Evolutionary conservation across 305 asterid genomes (phyloP), one percentile per base, ranked within the genome.

Genomic region (Ilex paraguariensis): DNA sequence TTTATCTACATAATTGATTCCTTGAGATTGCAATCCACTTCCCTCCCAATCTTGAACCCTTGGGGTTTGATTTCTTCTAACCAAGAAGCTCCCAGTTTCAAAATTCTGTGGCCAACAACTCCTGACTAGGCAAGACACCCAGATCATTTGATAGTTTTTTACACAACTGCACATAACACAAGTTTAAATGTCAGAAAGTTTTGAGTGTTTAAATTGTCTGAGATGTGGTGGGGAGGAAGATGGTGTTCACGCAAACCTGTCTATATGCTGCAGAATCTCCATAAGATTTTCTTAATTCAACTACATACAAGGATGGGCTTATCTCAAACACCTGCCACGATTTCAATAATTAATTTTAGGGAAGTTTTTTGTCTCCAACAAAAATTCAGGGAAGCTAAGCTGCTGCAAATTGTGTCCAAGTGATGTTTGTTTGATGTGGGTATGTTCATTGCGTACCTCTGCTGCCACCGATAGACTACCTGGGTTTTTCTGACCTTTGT

Each of bases 321-420:
- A 92, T 77, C 83, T 92, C 98, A 51, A 87, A 86, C 60, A 92
- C 88, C 98, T 91, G 95, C 45, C 49, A 54, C 32, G 61, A 68
- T 31, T 61, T 66, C 45, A 28, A 46, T 46, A 46, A 8, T 13
- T 46, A 13, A 0, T 7, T 13, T 10, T 46, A 46, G 12, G 10
- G 1, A 6, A 13, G 13, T 46, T 46, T 46, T 46, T 13, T 11
- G 0, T 46, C 10, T 13, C 52, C 10, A 13, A 46, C 3, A 46
- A 46, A 10, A 46, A 46, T 10, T 49, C 53, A n/a, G 53, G 53
- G 4, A 49, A 49, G 53, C 11, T 49, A n/a, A 11, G 13, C 15
- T 49, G 53, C 53, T 49, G 14, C 14, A 11, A 49, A 49, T 49
- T 12, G 9, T 36, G 42, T 36, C 42, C 7, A 36, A 49, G 53